These are phyloP conservation scores for Monosporascus sp. DNA, from an alignment of 2,329 filamentous ascomycete genomes.

Conservation along the genomic window DNA sequence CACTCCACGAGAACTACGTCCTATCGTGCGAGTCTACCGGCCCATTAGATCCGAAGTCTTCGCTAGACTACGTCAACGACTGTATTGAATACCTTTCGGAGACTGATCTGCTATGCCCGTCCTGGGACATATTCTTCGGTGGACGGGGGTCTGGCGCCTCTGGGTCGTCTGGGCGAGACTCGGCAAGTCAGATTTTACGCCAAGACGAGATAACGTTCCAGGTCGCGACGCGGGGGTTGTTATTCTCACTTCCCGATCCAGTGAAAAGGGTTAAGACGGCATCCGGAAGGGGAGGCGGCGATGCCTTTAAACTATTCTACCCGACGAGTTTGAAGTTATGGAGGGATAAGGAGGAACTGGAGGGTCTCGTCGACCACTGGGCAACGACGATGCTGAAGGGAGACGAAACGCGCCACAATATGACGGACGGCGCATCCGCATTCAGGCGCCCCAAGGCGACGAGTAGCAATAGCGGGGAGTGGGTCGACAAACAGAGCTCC, in stretches of 20 bases:
- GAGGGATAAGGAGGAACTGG: slow-evolving; percentile 76
- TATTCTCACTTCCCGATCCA: slow-evolving; percentile 80
- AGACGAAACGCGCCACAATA: slow-evolving; percentile 34
- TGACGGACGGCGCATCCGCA: slow-evolving; percentile 42
- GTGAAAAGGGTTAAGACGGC: slow-evolving; percentile 63
- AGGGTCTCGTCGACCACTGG: slow-evolving; percentile 66
- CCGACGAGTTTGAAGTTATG: slow-evolving; percentile 80
- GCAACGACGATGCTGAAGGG: slow-evolving; percentile 56
- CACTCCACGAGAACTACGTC: slow-evolving; percentile 89
- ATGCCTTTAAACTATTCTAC: slow-evolving; percentile 87
- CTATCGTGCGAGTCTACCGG: slow-evolving; percentile 67
- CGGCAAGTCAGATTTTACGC: slow-evolving; percentile 67
- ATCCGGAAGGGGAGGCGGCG: slow-evolving; percentile 41
- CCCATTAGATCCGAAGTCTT: slow-evolving; percentile 47
- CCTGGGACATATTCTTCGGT: slow-evolving; percentile 63
- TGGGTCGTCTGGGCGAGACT: slow-evolving; percentile 47
- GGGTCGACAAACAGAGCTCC: slow-evolving; percentile 13
- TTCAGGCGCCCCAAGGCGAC: slow-evolving; percentile 40
- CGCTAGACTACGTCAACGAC: slow-evolving; percentile 74
- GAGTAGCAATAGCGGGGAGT: slow-evolving; percentile 16
- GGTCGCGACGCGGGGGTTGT: slow-evolving; percentile 76
- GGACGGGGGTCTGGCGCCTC: slow-evolving; percentile 46
- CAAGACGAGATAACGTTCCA: slow-evolving; percentile 96
- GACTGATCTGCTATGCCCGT: slow-evolving; percentile 76
- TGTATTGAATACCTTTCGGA: slow-evolving; percentile 85